Evolutionary conservation across 495 filamentous ascomycete species (phyloP).

Genomic region (Talaromyces liani): DNA sequence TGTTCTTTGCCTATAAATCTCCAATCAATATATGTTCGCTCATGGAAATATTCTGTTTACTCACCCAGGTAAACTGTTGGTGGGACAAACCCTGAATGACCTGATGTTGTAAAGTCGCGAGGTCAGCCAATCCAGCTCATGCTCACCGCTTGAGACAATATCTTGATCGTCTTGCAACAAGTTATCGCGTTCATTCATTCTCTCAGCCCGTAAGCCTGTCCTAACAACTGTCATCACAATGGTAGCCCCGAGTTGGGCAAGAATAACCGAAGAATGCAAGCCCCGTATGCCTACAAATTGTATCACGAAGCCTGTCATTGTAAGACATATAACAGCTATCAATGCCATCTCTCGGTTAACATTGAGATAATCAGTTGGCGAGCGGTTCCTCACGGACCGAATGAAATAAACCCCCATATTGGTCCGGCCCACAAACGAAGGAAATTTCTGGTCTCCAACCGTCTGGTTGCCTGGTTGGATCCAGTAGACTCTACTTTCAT

Average conservation of each 20-base stretch:
- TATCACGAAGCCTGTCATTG: conserved; percentile 38
- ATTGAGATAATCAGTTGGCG: not conserved
- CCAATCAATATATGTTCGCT: not conserved
- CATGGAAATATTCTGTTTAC: not conserved
- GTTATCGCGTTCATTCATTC: conserved; percentile 27
- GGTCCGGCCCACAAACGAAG: conserved; percentile 24
- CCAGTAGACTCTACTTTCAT: conserved; percentile 34
- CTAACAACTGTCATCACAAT: conserved; percentile 40
- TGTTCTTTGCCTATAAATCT: not conserved
- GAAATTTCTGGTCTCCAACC: conserved; percentile 34
- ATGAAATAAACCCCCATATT: conserved; percentile 21
- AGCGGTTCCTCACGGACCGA: conserved; percentile 23
- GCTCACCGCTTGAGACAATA: conserved; percentile 18
- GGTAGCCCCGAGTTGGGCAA: conserved; percentile 38
- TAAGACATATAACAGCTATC: conserved; percentile 20
- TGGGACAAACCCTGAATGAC: conserved; percentile 13
- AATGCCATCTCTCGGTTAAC: not conserved
- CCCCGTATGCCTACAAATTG: conserved; percentile 46
- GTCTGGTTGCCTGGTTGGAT: conserved; percentile 33
- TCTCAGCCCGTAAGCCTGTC: conserved; percentile 36
- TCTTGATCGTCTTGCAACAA: conserved; percentile 19
- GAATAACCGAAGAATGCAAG: conserved; percentile 39
- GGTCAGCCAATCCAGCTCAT: conserved; percentile 42
- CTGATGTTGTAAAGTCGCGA: conserved; percentile 24
- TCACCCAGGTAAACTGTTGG: not conserved